phyloP scores from a whole-genome alignment of 2,329 filamentous ascomycete species.

The Fusarium redolens region DNA sequence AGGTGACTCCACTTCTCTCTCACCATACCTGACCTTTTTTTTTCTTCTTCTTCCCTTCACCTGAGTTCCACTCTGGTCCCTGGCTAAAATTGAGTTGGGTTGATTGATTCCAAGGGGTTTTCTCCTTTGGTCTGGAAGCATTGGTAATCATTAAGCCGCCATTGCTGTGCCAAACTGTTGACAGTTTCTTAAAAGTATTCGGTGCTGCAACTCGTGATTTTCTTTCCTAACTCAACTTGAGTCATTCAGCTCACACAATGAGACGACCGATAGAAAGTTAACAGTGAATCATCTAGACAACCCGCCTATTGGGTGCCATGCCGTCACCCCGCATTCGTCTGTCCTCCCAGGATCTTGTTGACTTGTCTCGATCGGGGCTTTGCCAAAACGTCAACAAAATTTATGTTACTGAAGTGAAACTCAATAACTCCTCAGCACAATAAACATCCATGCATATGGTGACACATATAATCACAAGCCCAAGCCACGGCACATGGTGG shows the following conservation, averaged over 20 bases:
- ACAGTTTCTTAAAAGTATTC: not conserved
- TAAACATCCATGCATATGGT: not conserved
- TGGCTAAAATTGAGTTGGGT: constrained; percentile 21
- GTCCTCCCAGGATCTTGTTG: constrained; percentile 36
- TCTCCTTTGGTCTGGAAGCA: not conserved
- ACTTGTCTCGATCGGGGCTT: constrained; percentile 29
- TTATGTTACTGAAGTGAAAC: constrained; percentile 30
- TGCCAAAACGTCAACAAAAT: constrained; percentile 31
- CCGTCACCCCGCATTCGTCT: constrained; percentile 37
- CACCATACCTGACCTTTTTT: constrained; percentile 27
- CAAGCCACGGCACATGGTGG: constrained; percentile 7
- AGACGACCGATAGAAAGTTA: not conserved
- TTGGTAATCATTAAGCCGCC: constrained; percentile 20
- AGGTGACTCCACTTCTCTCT: constrained; percentile 25
- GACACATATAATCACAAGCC: constrained; percentile 15
- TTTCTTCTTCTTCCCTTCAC: constrained; percentile 6
- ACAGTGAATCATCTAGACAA: not conserved
- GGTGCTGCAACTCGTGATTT: not conserved
- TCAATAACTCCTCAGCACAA: constrained; percentile 22
- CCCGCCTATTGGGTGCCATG: constrained; percentile 33
- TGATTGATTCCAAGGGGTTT: constrained; percentile 6
- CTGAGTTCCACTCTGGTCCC: constrained; percentile 29
- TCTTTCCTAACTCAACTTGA: constrained; percentile 1
- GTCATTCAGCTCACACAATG: not conserved
- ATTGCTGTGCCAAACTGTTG: not conserved